Evolutionary conservation across 495 filamentous ascomycete species (phyloP), one percentile per base, ranked within the genome.

Genomic region (Immersiella caudata): DNA sequence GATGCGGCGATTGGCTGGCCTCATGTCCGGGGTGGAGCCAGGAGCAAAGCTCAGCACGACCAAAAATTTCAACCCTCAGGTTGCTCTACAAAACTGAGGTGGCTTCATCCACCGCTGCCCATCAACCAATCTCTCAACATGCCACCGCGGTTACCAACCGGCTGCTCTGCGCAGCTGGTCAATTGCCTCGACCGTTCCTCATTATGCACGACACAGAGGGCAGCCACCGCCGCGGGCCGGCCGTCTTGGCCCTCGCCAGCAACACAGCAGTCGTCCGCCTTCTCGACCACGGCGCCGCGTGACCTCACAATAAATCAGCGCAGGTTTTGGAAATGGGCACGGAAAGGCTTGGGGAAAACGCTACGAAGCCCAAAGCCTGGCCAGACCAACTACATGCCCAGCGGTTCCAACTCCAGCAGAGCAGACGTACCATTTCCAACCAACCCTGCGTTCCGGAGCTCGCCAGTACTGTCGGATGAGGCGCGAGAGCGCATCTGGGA

Each of bases 401-500:
- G 20, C 24, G 50, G 14, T 4, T 4, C 40, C 22, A 12, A 26
- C 55, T n/a, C n/a, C n/a, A n/a, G n/a, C n/a, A n/a, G n/a, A n/a
- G 26, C 55, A 70, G 49, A 71, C 73, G n/a, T 9, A 58, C 92
- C 92, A 0, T 98, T 96, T 71, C 93, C 93, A 0, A 69, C 86
- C 49, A 98, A 98, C 75, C 71, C 66, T n/a, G 66, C 79, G 18
- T 99, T 96, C 77, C 70, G 78, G 26, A 92, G 88, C 74, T 84
- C 92, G 71, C 79, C 83, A 2, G 91, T 99, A 40, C 83, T 98
- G 73, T 90, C 88, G 65, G 91, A 94, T 66, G 84, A 84, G 40
- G 78, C 95, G 24, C 84, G 92, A 29, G 89, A 94, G 68, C 80
- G 87, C 62, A 93, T 99, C 62, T 95, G 91, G 77, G 50, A 79